These are phyloP conservation scores for Calocybe gangraenosa DNA, from an alignment of 768 basidiomycete species.

Conservation along the genomic window DNA sequence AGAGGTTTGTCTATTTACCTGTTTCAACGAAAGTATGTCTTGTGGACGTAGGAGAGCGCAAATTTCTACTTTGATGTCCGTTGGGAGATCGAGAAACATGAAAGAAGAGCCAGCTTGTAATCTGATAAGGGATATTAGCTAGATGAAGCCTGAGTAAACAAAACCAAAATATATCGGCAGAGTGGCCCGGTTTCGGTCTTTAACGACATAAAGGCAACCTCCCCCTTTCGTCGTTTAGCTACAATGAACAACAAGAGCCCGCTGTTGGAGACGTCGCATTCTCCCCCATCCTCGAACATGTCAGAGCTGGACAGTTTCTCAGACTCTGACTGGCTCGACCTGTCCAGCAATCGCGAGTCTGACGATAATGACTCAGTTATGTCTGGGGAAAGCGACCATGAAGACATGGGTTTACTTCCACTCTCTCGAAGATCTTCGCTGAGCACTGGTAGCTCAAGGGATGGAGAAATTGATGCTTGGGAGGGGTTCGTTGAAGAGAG, in stretches of 20 bases:
- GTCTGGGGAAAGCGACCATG: constrained; percentile 60
- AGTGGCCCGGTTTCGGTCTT: constrained; percentile 16
- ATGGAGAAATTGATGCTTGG: constrained; percentile 72
- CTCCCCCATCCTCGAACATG: constrained; percentile 37
- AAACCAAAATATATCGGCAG: constrained; percentile 4
- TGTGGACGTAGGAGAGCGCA: constrained; percentile 26
- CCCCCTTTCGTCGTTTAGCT: constrained; percentile 22
- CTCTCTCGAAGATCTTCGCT: constrained; percentile 66
- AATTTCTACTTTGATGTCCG: constrained; percentile 41
- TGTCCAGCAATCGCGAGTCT: constrained; percentile 64
- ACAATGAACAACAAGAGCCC: constrained; percentile 26
- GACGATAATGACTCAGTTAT: constrained; percentile 69
- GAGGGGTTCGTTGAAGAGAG: constrained; percentile 69
- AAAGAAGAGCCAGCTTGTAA: constrained; percentile 1
- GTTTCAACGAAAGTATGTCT: constrained; percentile 45
- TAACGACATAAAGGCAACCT: constrained; percentile 21
- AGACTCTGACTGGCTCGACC: constrained; percentile 84
- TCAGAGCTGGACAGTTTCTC: constrained; percentile 66
- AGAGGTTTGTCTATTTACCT: constrained; percentile 26
- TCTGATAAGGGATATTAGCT: constrained; percentile 13
- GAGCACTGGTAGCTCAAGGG: constrained; percentile 65
- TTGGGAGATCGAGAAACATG: constrained; percentile 32
- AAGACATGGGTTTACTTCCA: constrained; percentile 46
- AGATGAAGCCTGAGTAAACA: too few relatives aligned
- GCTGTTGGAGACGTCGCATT: constrained; percentile 26